Conservation (phyloP, 768 basidiomycete species). For the Obba rivulosa region DNA sequence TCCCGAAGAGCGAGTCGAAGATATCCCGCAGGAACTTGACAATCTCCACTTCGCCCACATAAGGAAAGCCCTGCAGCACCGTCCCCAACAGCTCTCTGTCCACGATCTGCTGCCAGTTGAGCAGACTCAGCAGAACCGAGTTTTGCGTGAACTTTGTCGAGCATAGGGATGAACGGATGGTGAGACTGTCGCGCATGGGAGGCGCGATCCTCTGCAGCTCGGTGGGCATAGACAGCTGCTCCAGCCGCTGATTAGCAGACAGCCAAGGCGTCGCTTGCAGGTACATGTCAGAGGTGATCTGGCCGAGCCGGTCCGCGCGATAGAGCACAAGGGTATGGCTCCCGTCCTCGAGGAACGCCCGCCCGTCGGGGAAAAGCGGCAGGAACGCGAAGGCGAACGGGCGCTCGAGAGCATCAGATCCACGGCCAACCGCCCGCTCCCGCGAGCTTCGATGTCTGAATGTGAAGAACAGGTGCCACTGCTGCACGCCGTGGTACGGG, state of each 20-base stretch:
- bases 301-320: conserved; percentile 64
- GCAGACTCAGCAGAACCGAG: conserved; percentile 68
- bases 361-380: conserved; percentile 72
- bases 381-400: conserved; percentile 93
- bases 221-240: conserved; percentile 50
- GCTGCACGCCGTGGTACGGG: conserved; percentile 57
- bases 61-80: conserved; percentile 79
- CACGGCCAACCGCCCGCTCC: conserved; percentile 38
- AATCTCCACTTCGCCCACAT: conserved; percentile 91
- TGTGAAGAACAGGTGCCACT: conserved; percentile 93
- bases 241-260: conserved; percentile 48
- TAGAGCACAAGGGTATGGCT: conserved; percentile 83
- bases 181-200: conserved; percentile 70
- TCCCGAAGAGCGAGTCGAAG: conserved; percentile 89
- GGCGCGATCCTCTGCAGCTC: conserved; percentile 63
- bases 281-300: conserved; percentile 66
- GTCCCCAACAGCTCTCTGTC: conserved; percentile 63
- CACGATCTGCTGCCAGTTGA: conserved; percentile 72
- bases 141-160: conserved; percentile 94
- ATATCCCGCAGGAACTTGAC: conserved; percentile 89
- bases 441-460: conserved; percentile 70
- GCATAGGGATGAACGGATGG: conserved; percentile 84
- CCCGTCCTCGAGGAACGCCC: conserved; percentile 85
- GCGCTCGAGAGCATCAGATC: conserved; percentile 47
- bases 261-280: conserved; percentile 62